Conservation (phyloP, 2,329 filamentous ascomycete species). For the Meredithiella fracta region DNA sequence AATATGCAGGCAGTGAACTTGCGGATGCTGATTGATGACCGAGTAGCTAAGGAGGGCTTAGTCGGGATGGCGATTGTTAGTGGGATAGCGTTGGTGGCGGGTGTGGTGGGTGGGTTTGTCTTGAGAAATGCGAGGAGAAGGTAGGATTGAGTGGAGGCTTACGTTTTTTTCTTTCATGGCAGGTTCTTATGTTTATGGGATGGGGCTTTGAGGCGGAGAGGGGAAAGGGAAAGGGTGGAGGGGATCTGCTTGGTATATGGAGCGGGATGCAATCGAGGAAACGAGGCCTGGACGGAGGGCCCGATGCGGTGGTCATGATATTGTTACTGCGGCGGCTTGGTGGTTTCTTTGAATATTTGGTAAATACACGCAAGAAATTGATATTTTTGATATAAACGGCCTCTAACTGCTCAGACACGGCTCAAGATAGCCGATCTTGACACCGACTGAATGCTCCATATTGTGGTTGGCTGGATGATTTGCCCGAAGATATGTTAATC, state of each 20-base stretch:
- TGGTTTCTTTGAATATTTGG: too few relatives aligned
- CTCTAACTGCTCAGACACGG: too few relatives aligned
- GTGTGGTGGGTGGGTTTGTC: slow-evolving; percentile 78
- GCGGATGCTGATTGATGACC: slow-evolving; percentile 79
- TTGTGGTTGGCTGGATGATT: too few relatives aligned
- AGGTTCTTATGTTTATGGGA: slow-evolving; percentile 1
- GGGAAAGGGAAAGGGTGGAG: neutral
- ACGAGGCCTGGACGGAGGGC: too few relatives aligned
- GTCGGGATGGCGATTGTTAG: slow-evolving; percentile 91
- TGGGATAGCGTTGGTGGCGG: slow-evolving; percentile 79
- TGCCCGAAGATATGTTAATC: too few relatives aligned
- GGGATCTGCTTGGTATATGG: neutral
- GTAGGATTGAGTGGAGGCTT: slow-evolving; percentile 17
- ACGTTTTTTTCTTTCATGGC: neutral
- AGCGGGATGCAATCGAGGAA: neutral
- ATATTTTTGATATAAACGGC: too few relatives aligned
- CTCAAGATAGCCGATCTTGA: too few relatives aligned
- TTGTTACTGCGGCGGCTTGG: too few relatives aligned
- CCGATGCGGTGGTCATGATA: too few relatives aligned
- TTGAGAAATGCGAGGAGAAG: slow-evolving; percentile 56
- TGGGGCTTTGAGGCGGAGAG: neutral
- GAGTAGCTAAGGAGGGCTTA: slow-evolving; percentile 84
- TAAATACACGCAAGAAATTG: too few relatives aligned
- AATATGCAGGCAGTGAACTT: slow-evolving; percentile 85
- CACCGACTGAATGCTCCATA: too few relatives aligned